These are phyloP conservation scores for Corylus heterophylla DNA, from an alignment of 306 rosid genomes.

Conservation along the genomic window DNA sequence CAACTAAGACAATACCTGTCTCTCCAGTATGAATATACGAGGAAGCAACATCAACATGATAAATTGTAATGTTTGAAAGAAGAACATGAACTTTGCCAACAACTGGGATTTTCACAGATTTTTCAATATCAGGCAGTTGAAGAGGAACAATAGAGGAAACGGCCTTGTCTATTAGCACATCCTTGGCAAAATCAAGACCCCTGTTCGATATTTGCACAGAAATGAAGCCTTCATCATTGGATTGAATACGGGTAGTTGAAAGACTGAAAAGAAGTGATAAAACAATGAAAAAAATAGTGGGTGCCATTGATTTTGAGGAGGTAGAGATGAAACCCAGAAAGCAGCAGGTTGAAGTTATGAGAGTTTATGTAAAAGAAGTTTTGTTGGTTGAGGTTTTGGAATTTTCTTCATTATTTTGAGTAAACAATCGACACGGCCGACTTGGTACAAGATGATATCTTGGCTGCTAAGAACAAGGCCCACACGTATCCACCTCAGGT, in stretches of 20 bases:
- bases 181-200: constrained; percentile 78
- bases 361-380: constrained; percentile 10
- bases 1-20: constrained; percentile 54
- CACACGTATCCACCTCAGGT: neutral
- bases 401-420: constrained; percentile 1
- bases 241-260: constrained; percentile 35
- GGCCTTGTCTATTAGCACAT: constrained; percentile 57
- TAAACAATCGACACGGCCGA: neutral
- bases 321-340: constrained; percentile 11
- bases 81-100: constrained; percentile 59
- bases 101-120: constrained; percentile 47
- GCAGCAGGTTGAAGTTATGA: constrained; percentile 6
- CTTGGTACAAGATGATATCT: neutral
- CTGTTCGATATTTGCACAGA: constrained; percentile 57
- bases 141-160: constrained; percentile 59
- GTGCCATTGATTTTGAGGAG: constrained; percentile 31
- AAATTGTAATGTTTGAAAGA: constrained; percentile 63
- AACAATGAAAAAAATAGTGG: constrained; percentile 25
- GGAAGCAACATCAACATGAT: constrained; percentile 46
- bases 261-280: constrained; percentile 35
- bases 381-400: constrained; percentile 20
- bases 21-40: constrained; percentile 63
- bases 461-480: neutral
- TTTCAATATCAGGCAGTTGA: constrained; percentile 61
- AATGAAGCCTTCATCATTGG: constrained; percentile 58